Percentiles rank a stretch among this genome's conserved stretches.
These are phyloP conservation scores for Cladosporium sp. DNA, from an alignment of 2,329 filamentous ascomycete species.

Conservation along the genomic window DNA sequence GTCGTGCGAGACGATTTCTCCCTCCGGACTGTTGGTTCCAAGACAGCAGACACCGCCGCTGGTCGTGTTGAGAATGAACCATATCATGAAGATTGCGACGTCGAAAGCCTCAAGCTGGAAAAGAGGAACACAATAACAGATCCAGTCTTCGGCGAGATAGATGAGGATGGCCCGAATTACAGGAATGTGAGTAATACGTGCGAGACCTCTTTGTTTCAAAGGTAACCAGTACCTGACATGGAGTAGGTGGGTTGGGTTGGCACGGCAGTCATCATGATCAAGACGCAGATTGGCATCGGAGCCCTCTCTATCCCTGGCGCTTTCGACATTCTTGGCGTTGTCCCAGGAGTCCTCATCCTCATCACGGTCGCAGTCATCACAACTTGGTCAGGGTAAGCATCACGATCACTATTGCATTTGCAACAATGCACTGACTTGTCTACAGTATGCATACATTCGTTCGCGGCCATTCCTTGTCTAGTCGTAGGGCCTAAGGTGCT, in stretches of 20 bases:
- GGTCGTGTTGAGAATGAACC: no score
- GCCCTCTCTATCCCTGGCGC: conserved; percentile 44
- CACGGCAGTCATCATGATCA: conserved; percentile 46
- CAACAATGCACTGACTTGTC: conserved; percentile 32
- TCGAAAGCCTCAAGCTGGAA: not conserved
- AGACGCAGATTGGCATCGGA: conserved; percentile 47
- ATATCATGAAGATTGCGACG: not conserved
- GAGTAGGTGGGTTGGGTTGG: conserved; percentile 28
- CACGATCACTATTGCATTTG: not conserved
- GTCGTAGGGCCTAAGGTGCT: conserved; percentile 26
- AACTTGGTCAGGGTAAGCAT: conserved; percentile 30
- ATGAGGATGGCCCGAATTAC: conserved; percentile 28
- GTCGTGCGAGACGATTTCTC: no score
- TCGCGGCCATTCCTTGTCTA: conserved; percentile 44
- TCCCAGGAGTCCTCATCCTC: conserved; percentile 42
- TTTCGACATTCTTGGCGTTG: conserved; percentile 41
- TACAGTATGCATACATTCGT: conserved; percentile 43
- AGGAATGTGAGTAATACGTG: conserved; percentile 31
- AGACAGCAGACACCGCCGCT: no score
- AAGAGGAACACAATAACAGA: conserved; percentile 15
- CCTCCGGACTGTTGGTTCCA: no score
- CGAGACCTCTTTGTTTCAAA: conserved; percentile 39
- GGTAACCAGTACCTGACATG: conserved; percentile 19
- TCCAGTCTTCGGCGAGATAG: conserved; percentile 33
- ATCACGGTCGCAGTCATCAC: conserved; percentile 36